These are phyloP conservation scores for Paramyrothecium roridum DNA, from an alignment of 2,329 filamentous ascomycete species.

Conservation along the genomic window DNA sequence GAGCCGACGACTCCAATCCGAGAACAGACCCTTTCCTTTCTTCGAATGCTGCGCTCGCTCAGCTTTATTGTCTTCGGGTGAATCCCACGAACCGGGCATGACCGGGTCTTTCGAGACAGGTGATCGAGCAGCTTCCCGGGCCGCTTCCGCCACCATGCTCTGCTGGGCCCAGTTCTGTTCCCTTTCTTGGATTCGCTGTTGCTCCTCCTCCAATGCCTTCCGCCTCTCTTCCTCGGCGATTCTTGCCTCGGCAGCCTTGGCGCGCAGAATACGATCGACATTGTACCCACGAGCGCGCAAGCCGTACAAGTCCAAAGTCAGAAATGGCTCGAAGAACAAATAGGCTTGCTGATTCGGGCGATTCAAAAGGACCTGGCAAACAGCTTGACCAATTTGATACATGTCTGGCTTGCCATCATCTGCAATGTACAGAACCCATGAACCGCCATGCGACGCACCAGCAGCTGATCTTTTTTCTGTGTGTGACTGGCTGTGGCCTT, in stretches of 20 bases:
- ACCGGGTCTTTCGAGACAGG: constrained; percentile 35
- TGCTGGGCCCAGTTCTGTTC: constrained; percentile 40
- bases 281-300: constrained; percentile 90
- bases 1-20: constrained; percentile 63
- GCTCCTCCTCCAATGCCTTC: constrained; percentile 70
- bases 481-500: constrained; percentile 65
- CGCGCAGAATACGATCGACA: constrained; percentile 86
- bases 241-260: constrained; percentile 81
- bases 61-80: constrained; percentile 48
- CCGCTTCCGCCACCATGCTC: constrained; percentile 35
- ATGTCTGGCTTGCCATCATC: constrained; percentile 68
- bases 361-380: constrained; percentile 76
- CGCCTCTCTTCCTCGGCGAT: constrained; percentile 81
- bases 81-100: constrained; percentile 78
- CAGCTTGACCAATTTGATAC: constrained; percentile 86
- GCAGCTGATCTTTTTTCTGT: constrained; percentile 75
- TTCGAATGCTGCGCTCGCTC: constrained; percentile 28
- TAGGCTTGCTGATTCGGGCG: constrained; percentile 86
- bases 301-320: constrained; percentile 80
- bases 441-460: constrained; percentile 48
- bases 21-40: constrained; percentile 60
- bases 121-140: constrained; percentile 35
- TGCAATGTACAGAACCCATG: constrained; percentile 73
- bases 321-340: constrained; percentile 84
- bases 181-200: constrained; percentile 59